Base-by-base conservation (phyloP, 441 rosid genomes). In the Erodium texanum region DNA sequence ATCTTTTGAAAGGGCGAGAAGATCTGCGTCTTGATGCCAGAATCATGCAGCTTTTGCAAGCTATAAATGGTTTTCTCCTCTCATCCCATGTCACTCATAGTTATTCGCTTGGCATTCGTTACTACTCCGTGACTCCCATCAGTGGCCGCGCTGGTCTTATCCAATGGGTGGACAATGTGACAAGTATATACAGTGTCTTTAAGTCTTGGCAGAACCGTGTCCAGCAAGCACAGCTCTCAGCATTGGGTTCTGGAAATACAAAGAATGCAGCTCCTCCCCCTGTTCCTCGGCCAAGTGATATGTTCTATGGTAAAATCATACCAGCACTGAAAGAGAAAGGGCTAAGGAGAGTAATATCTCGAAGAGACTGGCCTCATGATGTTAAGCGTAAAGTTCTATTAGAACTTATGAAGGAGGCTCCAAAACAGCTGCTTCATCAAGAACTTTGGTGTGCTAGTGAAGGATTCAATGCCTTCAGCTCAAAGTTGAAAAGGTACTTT, bases 361-460 rank as follows among this genome's bases (percentile, higher is more conserved):
- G 99, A 82, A 88, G 97, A 81, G 99, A 94, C 77, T 94, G 99
- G 99, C 99, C 99, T 74, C 94, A 87, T 74, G 99, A 94, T 78
- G 99, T 94, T 67, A 94, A 94, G 87, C 94, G 90, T 64, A 92
- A 92, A 80, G 99, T 94, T 82, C 87, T 88, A 73, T 77, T 89
- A 74, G 99, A 94, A 84, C 92, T 94, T 65, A 92, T 94, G 94
- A 89, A 87, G 84, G 97, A 92, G 75, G 96, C 87, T 76, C 99
- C 98, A 32, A 86, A 76, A 70, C 96, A 92, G 82, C 97, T 94
- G 75, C 88, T 94, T 68, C 82, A 89, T 83, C 94, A 85, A 75
- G 99, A 94, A 81, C 88, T 94, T 71, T 94, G 99, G 99, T 94
- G 99, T 82, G 91, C 94, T 68, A 94, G 99, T 82, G 99, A 92